Evolutionary conservation across 768 basidiomycete species (phyloP).

Genomic region (Trametes meyenii): DNA sequence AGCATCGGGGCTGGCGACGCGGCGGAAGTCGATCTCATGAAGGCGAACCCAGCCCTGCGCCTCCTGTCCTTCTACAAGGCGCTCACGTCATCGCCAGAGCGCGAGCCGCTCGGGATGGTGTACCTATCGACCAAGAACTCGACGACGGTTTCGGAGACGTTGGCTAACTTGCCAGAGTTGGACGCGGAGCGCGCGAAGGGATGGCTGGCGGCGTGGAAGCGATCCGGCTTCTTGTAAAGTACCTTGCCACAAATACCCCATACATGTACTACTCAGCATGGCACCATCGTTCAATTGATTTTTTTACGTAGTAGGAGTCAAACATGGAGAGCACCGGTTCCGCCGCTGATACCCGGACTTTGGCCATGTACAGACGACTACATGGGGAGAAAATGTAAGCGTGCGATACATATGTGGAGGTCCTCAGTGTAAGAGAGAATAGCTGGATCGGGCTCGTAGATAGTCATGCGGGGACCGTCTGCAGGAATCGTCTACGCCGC

Average conservation of each 20-base stretch:
- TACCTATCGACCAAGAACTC: constrained; percentile 17
- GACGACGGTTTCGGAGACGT: constrained; percentile 7
- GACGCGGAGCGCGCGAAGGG: not conserved
- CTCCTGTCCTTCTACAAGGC: constrained; percentile 29
- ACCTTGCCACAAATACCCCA: not conserved
- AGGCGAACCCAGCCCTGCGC: constrained; percentile 33
- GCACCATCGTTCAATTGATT: too few species aligned
- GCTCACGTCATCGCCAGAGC: not conserved
- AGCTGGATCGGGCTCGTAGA: too few species aligned
- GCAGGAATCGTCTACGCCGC: too few species aligned
- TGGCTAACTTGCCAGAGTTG: constrained; percentile 6
- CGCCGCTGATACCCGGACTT: too few species aligned
- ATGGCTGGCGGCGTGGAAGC: constrained; percentile 6
- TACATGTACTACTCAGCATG: too few species aligned
- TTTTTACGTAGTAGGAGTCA: too few species aligned
- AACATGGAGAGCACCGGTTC: too few species aligned
- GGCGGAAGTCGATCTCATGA: constrained; percentile 17
- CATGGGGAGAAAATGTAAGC: too few species aligned
- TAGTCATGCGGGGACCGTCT: too few species aligned
- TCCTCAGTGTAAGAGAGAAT: too few species aligned
- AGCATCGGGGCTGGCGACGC: constrained; percentile 7
- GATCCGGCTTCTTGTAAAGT: not conserved
- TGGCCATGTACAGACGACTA: too few species aligned
- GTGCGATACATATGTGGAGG: too few species aligned
- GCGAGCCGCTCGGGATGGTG: constrained; percentile 20